Evolutionary conservation across 2,329 filamentous ascomycete genomes (phyloP), one percentile per base, ranked within the genome.

Genomic region (Rutstroemia sp.): DNA sequence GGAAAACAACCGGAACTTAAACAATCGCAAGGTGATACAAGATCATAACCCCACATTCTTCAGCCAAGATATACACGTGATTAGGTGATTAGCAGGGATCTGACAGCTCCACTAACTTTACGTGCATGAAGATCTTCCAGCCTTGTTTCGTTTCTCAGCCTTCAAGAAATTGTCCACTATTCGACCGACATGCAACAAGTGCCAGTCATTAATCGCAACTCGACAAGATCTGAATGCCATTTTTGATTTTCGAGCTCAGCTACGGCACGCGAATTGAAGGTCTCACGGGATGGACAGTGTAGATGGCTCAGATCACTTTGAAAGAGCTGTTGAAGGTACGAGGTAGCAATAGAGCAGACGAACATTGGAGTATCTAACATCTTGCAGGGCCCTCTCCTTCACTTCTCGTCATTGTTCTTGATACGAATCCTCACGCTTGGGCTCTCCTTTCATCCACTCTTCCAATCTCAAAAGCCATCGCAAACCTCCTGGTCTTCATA

Each of bases 341-440:
- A 72, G 57, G 60, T 27, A 19, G 14, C 1, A 54, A 19, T 18
- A 41, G 14, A 2, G 25, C 49, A 19, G 2, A 25, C 45, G 45
- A 56, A 61, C 9, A 19, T 46, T 34, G 23, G 18, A 46, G 18
- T 21, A 47, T 46, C 59, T 63, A 57, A 65, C 54, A 54, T 21
- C 52, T 8, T 44, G 30, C 45, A 71, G 79, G 77, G 55, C 80
- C 82, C 61, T 75, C 80, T 5, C 90, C 94, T 0, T 95, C 92
- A 14, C 85, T 99, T 38, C 83, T 96, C 52, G 87, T 90, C 64
- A 86, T 99, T 67, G 80, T 99, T 67, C 81, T 99, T 75, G 94
- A 99, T 75, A 96, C 92, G 25, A 99, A 99, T 71, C 94, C 94
- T 2, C 88, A 92, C 65, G 92, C 94, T 65, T 96, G 94, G 94